phyloP scores from a whole-genome alignment of 2,329 filamentous ascomycete genomes.

The Arachnomyces sp. region DNA sequence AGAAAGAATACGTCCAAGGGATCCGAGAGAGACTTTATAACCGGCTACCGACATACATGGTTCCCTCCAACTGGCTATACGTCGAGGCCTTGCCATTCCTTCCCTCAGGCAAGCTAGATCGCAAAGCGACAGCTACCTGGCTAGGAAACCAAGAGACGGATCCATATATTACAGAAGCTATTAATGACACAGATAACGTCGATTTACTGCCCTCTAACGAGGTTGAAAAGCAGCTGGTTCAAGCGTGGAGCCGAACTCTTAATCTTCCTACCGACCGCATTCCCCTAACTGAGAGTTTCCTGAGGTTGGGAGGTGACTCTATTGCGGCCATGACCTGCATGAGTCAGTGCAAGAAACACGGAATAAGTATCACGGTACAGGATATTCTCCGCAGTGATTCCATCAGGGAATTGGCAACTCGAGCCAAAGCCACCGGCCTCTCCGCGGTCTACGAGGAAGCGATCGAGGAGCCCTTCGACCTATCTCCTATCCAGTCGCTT shows the following conservation, averaged over 20 bases:
- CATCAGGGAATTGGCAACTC: constrained; percentile 30
- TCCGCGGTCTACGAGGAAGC: constrained; percentile 21
- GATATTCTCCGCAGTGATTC: constrained; percentile 43
- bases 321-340: constrained; percentile 46
- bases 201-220: constrained; percentile 15
- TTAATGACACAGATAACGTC: background rate
- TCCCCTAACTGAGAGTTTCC: constrained; percentile 31
- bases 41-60: constrained; percentile 40
- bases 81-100: constrained; percentile 38
- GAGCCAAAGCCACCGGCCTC: constrained; percentile 22
- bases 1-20: constrained; percentile 10
- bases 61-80: constrained; percentile 41
- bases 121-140: constrained; percentile 31
- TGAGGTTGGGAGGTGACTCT: constrained; percentile 42
- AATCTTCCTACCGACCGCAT: constrained; percentile 28
- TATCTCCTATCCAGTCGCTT: constrained; percentile 20
- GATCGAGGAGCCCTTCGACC: constrained; percentile 13
- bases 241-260: constrained; percentile 33
- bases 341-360: constrained; percentile 39
- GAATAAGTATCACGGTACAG: constrained; percentile 40
- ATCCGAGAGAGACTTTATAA: constrained; percentile 23
- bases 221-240: constrained; percentile 23
- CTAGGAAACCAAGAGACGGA: constrained; percentile 23
- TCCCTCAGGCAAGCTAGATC: constrained; percentile 41
- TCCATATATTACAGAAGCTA: constrained; percentile 5